Evolutionary conservation across 805 yeast species (phyloP), one percentile per base, ranked within the genome.

Genomic region (Candida rishiriensis): DNA sequence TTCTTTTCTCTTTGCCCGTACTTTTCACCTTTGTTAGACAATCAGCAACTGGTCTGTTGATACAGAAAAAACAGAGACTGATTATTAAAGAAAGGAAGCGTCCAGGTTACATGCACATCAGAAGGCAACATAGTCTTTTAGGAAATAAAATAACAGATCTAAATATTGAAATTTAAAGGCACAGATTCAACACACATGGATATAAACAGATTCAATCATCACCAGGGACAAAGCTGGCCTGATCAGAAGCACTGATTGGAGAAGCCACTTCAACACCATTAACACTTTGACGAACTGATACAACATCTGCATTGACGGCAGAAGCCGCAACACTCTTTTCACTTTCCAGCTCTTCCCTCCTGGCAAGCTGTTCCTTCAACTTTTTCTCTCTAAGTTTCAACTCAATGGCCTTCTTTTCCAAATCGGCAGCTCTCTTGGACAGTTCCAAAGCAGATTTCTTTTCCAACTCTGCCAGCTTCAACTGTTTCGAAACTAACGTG

Each of bases 401-500:
- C 50, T 76, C 83, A 37, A 80, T 83, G 3, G 91, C 91, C 56
- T 81, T 83, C 56, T 75, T 78, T 60, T 86, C 93, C 53, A 86
- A 71, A 44, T 82, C 80, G 15, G 84, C 82, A n/a, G 90, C 91
- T 52, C 90, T 72, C 48, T 71, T 70, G 28, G 88, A 79, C 55
- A 86, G 69, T 55, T 85, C 91, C 57, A 74, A 75, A 0, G 91
- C 93, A 42, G 86, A 78, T 50, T 82, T 83, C 56, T 83, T 82
- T 61, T 86, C 95, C 65, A 86, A 66, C 54, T 85, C 88, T 60
- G 85, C 90, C 40, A 86, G 67, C 65, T 83, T 85, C 46, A 81
- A 87, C 57, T 86, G 90, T 62, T 86, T 81, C 41, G 84, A 83
- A 51, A 80, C 65, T 44, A 85, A 75, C 45, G 84, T 75, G 63